phyloP scores from a whole-genome alignment of 202 grass and related monocot genomes.

The Cymbopogon flexuosus region DNA sequence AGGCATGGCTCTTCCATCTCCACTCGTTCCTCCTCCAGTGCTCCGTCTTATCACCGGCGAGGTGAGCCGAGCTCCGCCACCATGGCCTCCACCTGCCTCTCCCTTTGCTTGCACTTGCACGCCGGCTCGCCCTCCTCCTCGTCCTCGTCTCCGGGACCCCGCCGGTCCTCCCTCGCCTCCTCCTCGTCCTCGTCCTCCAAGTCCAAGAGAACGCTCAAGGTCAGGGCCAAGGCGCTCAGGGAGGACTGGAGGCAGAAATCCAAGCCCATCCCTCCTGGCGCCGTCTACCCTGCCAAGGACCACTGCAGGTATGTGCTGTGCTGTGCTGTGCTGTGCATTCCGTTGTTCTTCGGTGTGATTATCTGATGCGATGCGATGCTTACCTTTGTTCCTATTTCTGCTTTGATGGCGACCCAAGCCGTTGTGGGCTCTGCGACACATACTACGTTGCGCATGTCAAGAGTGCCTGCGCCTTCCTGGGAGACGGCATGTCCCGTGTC shows the following conservation, averaged over 20 bases:
- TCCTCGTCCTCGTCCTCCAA: not conserved
- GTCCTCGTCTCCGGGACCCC: not conserved
- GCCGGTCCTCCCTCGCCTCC: not conserved
- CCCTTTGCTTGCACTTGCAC: not conserved
- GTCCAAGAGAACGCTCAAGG: not conserved
- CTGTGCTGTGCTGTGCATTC: not conserved
- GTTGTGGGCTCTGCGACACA: slow-evolving; percentile 88
- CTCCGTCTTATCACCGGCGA: not conserved
- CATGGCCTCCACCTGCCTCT: not conserved
- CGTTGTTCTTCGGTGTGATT: not conserved
- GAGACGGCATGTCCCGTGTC: slow-evolving; percentile 88
- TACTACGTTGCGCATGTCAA: slow-evolving; percentile 96
- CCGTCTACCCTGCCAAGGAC: slow-evolving; percentile 94
- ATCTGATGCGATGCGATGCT: not conserved
- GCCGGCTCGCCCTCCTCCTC: not conserved
- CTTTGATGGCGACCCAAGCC: slow-evolving; percentile 22
- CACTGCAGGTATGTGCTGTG: slow-evolving; percentile 59
- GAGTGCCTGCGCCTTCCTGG: slow-evolving; percentile 74
- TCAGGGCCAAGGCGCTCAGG: slow-evolving; percentile 32
- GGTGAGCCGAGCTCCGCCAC: not conserved
- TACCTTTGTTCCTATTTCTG: not conserved
- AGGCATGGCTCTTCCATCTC: not conserved
- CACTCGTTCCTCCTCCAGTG: not conserved
- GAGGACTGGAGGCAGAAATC: slow-evolving; percentile 79
- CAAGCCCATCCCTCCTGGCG: slow-evolving; percentile 72